phyloP scores from a whole-genome alignment of 768 basidiomycete species.

The Boletus sp. region DNA sequence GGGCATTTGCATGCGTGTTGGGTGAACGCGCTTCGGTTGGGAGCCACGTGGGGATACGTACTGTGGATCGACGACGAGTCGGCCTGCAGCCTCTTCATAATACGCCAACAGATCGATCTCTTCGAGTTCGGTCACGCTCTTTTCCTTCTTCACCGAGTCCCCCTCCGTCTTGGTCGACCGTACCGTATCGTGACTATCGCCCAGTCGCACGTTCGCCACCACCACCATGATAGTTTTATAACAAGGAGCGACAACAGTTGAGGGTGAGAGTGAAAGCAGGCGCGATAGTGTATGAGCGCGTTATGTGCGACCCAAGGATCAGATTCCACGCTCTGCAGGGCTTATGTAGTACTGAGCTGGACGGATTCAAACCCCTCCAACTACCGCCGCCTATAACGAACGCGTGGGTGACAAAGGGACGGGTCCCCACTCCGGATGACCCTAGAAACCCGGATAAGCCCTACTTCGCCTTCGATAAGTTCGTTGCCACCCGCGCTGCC shows the following conservation, averaged over 20 bases:
- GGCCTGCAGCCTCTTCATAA: constrained; percentile 56
- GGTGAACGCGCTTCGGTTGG: background rate
- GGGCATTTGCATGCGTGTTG: background rate
- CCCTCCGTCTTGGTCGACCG: background rate
- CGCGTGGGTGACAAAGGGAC: too few relatives aligned
- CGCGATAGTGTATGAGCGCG: too few relatives aligned
- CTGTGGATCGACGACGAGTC: constrained; percentile 62
- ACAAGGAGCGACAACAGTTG: too few relatives aligned
- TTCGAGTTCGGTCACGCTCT: background rate
- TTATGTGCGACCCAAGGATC: too few relatives aligned
- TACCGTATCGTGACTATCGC: background rate
- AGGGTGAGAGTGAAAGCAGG: too few relatives aligned
- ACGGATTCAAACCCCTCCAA: too few relatives aligned
- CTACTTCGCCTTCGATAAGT: background rate
- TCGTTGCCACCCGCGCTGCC: background rate
- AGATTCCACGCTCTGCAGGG: too few relatives aligned
- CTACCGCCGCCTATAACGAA: too few relatives aligned
- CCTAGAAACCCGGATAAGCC: background rate
- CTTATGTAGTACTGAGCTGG: too few relatives aligned
- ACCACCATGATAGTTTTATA: too few relatives aligned
- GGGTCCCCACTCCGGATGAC: background rate
- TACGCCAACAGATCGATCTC: constrained; percentile 39
- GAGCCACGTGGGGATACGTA: constrained; percentile 28
- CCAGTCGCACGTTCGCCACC: background rate
- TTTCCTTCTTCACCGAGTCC: background rate